Evolutionary conservation across 257 asterid species (phyloP).

Genomic region (Solanum arcanum): DNA sequence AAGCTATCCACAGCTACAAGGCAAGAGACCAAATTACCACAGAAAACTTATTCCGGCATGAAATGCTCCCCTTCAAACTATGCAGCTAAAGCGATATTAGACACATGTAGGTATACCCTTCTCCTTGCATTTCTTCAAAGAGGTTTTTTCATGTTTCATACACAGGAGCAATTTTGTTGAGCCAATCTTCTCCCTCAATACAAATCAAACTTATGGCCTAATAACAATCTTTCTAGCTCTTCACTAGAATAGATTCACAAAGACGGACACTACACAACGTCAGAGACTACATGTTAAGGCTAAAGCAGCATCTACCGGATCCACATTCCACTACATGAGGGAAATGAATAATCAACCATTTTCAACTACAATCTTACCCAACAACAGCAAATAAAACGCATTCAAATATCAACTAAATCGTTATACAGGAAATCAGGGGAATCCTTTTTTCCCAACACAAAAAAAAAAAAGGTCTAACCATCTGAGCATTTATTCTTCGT

Average conservation of each 20-base stretch:
- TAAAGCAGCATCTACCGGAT: neutral
- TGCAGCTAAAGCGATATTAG: neutral
- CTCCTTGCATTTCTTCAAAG: neutral
- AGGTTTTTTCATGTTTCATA: neutral
- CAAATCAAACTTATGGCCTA: neutral
- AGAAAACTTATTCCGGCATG: neutral
- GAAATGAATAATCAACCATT: neutral
- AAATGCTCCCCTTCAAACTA: neutral
- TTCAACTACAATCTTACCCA: neutral
- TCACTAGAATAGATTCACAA: neutral
- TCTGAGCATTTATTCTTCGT: slow-evolving; percentile 59
- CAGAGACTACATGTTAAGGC: neutral
- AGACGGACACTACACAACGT: neutral
- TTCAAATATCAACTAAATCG: neutral
- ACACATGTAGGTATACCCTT: neutral
- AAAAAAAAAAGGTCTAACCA: slow-evolving; percentile 23
- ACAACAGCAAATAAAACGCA: neutral
- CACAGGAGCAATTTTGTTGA: neutral
- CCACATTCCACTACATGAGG: neutral
- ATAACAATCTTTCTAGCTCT: neutral
- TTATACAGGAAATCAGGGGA: neutral
- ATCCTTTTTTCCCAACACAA: neutral
- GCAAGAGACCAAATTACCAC: neutral
- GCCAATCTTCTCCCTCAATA: neutral
- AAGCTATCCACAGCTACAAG: neutral